Base-by-base conservation (phyloP, 1,284 basidiomycete species). In the Ceratobasidium sp. region DNA sequence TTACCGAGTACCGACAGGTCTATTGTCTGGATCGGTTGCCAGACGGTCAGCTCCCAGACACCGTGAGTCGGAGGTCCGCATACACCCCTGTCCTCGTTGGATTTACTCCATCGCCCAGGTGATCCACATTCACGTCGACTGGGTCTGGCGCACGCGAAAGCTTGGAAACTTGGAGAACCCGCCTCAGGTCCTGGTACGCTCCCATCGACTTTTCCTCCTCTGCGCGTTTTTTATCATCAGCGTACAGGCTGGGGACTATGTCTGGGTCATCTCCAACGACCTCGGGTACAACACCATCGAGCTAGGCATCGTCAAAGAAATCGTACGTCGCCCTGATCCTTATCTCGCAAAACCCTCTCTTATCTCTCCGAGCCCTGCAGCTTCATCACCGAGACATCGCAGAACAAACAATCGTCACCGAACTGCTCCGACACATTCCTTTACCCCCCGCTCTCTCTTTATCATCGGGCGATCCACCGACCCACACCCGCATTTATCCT, bases 11-110 rank as follows among this genome's bases (percentile, higher is more conserved):
- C 23, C 46, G 62, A 3, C 46, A 65, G 46, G 62, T 65, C 26
- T 65, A 65, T 53, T 65, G 62, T 53, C 36, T 65, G 18, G 62
- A 65, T 53, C 62, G 62, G 46, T 39, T 65, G 62, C 62, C 62
- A 4, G 62, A 65, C 21, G 46, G 62, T 16, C 62, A 65, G 48
- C 48, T 65, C 46, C 62, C 62, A 2, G 62, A 52, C 46, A 34
- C 62, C 41, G 62, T 65, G 30, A 65, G 48, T 34, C 45, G 9
- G 23, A 9, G 18, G 26, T 52, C 8, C 26, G 48, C 48, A 26
- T 52, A 52, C 8, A 52, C 23, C 5, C 28, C 14, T 4, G 26
- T 34, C 26, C 30, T 32, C n/a, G n/a, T n/a, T 57, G n/a, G 6
- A 57, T 18, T 36, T 21, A 57, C 21, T 26, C 32, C 14, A 10